These are phyloP conservation scores for Centrapalus pauciflorus DNA, from an alignment of 129 eudicot species.

Conservation along the genomic window DNA sequence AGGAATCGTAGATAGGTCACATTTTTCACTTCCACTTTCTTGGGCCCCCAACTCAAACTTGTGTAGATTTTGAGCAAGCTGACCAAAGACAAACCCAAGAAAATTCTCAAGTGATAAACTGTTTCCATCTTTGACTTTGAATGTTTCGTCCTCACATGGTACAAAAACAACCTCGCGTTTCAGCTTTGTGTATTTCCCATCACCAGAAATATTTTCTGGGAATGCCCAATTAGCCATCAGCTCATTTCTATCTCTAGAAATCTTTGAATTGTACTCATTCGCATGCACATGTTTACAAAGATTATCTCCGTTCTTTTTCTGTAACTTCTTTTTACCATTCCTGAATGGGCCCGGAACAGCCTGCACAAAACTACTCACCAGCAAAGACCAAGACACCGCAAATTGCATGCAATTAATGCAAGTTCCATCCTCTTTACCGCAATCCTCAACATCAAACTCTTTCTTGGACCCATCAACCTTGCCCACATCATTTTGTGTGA, in stretches of 20 bases:
- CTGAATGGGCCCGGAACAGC: constrained; percentile 58
- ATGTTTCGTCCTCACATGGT: constrained; percentile 27
- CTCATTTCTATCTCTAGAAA: constrained; percentile 26
- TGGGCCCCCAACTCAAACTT: constrained; percentile 48
- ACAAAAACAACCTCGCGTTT: constrained; percentile 28
- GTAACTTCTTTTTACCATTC: constrained; percentile 49
- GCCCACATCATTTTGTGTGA: constrained; percentile 31
- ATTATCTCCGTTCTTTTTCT: constrained; percentile 36
- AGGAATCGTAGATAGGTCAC: constrained; percentile 20
- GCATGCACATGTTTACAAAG: constrained; percentile 1
- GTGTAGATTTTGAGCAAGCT: constrained; percentile 50
- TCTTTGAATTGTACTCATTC: constrained; percentile 27
- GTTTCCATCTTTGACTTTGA: constrained; percentile 38
- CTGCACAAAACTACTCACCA: constrained; percentile 64
- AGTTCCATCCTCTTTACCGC: constrained; percentile 40
- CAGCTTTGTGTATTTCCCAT: constrained; percentile 30
- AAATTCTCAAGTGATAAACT: constrained; percentile 41
- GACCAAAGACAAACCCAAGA: constrained; percentile 51
- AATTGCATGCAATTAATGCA: constrained; percentile 73
- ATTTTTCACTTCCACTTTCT: constrained; percentile 31
- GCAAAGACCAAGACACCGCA: constrained; percentile 63
- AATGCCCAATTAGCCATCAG: constrained; percentile 10
- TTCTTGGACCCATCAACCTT: constrained; percentile 27
- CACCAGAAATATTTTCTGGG: constrained; percentile 21
- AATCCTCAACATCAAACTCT: constrained; percentile 32